Conservation (phyloP, 129 eudicot genomes). For the Kitagawia praeruptora region DNA sequence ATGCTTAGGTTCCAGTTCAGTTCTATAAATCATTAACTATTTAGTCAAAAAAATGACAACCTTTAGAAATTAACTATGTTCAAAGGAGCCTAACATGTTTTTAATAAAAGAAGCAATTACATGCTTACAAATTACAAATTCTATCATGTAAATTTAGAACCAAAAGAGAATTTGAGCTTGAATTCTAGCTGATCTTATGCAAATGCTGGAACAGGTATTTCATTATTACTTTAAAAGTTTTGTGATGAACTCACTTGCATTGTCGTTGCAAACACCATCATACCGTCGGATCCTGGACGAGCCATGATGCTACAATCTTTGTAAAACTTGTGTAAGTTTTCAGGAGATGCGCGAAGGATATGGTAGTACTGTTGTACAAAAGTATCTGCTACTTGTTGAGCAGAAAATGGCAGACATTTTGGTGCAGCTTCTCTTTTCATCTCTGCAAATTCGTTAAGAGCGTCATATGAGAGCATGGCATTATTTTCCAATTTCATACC, state of each 20-base stretch:
- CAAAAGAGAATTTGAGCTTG: neutral
- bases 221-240: neutral
- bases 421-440: neutral
- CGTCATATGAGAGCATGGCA: neutral
- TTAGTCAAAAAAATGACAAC: no score
- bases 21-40: no score
- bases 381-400: constrained; percentile 5
- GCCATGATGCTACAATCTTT: neutral
- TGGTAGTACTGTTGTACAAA: neutral
- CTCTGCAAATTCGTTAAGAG: neutral
- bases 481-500: neutral
- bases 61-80: no score
- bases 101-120: neutral
- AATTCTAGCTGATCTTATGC: neutral
- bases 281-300: neutral
- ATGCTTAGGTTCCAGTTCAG: no score
- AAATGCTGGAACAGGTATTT: neutral
- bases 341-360: neutral
- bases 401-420: neutral
- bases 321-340: neutral
- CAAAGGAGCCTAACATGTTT: neutral
- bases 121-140: neutral
- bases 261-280: neutral
- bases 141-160: neutral
- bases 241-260: neutral